These are phyloP conservation scores for Phalaenopsis hybrid DNA, from an alignment of 116 monocot genomes.

Conservation along the genomic window DNA sequence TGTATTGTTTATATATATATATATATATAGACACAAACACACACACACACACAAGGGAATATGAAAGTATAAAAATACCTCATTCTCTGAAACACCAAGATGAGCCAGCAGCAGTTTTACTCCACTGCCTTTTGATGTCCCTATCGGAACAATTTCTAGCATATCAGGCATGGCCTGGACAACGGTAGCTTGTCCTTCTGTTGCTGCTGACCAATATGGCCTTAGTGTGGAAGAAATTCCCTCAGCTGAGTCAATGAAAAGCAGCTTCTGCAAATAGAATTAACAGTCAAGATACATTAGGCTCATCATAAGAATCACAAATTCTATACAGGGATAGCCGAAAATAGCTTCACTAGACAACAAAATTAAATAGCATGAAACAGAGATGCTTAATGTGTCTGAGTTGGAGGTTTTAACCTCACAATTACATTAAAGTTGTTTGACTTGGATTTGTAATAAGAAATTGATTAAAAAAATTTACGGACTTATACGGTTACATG, in stretches of 20 bases:
- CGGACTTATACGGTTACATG: too few relatives aligned
- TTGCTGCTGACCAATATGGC: conserved; percentile 73
- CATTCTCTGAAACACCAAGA: conserved; percentile 53
- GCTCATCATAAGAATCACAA: not conserved
- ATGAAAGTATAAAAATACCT: conserved; percentile 33
- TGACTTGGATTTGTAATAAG: not conserved
- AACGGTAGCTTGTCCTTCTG: conserved; percentile 50
- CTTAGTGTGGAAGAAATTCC: conserved; percentile 57
- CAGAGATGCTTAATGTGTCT: not conserved
- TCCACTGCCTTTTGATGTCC: conserved; percentile 79
- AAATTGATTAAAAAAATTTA: too few relatives aligned
- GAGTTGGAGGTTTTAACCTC: not conserved
- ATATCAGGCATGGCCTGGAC: conserved; percentile 82
- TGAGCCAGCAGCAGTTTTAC: conserved; percentile 78
- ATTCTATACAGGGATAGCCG: not conserved
- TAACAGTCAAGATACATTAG: not conserved
- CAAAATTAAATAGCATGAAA: not conserved
- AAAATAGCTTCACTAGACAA: not conserved
- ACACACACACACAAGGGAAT: not conserved
- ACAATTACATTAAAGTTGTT: not conserved
- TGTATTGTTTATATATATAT: too few relatives aligned
- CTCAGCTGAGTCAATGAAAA: conserved; percentile 73
- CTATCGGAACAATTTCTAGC: conserved; percentile 87
- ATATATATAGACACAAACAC: too few relatives aligned
- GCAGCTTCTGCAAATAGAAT: conserved; percentile 55